Evolutionary conservation across 2,329 filamentous ascomycete species (phyloP).

Genomic region (Aspergillus fijiensis): DNA sequence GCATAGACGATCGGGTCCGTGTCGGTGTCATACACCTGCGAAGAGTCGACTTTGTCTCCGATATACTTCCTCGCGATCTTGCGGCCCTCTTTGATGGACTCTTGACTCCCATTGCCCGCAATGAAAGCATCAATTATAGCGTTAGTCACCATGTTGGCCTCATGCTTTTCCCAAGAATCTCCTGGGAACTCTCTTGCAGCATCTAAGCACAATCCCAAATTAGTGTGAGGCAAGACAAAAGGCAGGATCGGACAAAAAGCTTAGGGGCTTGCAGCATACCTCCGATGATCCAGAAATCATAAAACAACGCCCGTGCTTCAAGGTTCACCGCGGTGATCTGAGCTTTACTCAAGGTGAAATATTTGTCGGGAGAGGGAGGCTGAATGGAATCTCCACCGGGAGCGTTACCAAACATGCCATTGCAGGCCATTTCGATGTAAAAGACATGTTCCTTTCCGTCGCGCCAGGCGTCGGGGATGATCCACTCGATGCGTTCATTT

Average conservation of each 20-base stretch:
- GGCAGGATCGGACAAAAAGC: background rate
- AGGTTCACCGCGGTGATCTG: slow-evolving; percentile 88
- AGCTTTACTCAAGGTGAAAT: slow-evolving; percentile 72
- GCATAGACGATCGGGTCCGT: slow-evolving; percentile 77
- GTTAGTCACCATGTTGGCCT: slow-evolving; percentile 79
- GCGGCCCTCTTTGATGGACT: slow-evolving; percentile 75
- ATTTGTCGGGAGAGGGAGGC: slow-evolving; percentile 80
- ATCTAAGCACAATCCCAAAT: slow-evolving; percentile 49
- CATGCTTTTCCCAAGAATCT: slow-evolving; percentile 62
- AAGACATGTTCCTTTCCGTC: slow-evolving; percentile 85
- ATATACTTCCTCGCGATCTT: slow-evolving; percentile 82
- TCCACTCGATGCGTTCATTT: slow-evolving; percentile 87
- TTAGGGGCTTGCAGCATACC: slow-evolving; percentile 29
- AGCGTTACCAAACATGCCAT: slow-evolving; percentile 96
- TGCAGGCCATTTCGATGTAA: slow-evolving; percentile 98
- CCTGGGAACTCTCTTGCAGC: slow-evolving; percentile 91
- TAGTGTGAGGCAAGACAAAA: background rate
- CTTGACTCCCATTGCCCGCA: slow-evolving; percentile 67
- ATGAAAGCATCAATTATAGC: slow-evolving; percentile 89
- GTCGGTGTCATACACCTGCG: slow-evolving; percentile 76
- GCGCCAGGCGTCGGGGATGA: slow-evolving; percentile 75
- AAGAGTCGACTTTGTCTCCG: slow-evolving; percentile 75
- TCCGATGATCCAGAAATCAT: slow-evolving; percentile 93
- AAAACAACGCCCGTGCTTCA: slow-evolving; percentile 75
- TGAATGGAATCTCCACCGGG: slow-evolving; percentile 81